These are phyloP conservation scores for sunflower (Helianthus annuus) DNA, from an alignment of 129 eudicot species.

Conservation along the genomic window DNA sequence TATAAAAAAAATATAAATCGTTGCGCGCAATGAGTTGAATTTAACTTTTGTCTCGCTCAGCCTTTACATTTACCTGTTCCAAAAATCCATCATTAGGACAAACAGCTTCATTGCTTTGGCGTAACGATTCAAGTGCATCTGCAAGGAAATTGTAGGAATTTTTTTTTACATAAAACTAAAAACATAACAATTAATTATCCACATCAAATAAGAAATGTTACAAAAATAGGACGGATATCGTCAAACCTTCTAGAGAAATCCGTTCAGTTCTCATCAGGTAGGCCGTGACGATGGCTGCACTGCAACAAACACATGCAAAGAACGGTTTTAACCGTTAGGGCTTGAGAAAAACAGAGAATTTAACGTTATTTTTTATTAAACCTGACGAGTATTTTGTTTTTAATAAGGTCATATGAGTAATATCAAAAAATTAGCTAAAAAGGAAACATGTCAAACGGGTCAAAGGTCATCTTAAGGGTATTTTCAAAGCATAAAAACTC, in stretches of 20 bases:
- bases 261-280: conserved; percentile 92
- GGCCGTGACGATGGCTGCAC: conserved; percentile 95
- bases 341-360: conserved; percentile 40
- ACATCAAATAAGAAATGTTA: conserved; percentile 2
- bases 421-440: not conserved
- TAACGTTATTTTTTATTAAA: conserved; percentile 16
- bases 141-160: conserved; percentile 13
- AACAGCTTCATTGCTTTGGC: conserved; percentile 72
- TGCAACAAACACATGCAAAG: conserved; percentile 76
- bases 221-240: conserved; percentile 6
- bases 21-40: not conserved
- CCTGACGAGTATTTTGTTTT: not conserved
- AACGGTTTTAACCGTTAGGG: conserved; percentile 55
- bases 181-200: not conserved
- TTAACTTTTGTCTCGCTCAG: conserved; percentile 7
- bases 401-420: not conserved
- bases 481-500: not conserved
- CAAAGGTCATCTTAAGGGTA: not conserved
- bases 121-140: conserved; percentile 88
- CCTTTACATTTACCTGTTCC: conserved; percentile 66
- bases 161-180: conserved; percentile 1
- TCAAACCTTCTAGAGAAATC: conserved; percentile 75
- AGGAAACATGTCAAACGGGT: not conserved
- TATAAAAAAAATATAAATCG: not conserved
- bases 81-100: conserved; percentile 96